Conservation (phyloP, 2,329 filamentous ascomycete species). For the Camptophora hylomeconis region DNA sequence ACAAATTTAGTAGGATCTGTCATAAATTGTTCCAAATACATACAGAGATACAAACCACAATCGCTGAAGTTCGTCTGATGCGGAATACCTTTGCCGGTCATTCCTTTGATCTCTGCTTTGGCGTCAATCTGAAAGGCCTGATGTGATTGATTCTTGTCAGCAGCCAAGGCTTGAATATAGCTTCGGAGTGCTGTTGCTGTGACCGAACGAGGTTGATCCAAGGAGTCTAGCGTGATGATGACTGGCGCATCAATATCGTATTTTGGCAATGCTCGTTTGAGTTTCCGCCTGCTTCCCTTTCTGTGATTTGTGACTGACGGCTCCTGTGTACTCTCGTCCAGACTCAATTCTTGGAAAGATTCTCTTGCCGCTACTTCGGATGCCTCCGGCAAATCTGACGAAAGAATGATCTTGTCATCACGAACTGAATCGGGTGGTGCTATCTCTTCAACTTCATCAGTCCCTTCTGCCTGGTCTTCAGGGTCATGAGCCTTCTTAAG, state of each 20-base stretch:
- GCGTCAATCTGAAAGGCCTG: slow-evolving; percentile 22
- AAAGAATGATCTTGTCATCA: slow-evolving; percentile 2
- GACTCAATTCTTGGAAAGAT: not conserved
- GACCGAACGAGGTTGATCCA: slow-evolving; percentile 50
- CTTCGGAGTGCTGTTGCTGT: slow-evolving; percentile 54
- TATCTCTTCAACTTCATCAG: not conserved
- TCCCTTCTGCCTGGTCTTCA: slow-evolving; percentile 2
- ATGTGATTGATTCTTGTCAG: slow-evolving; percentile 44
- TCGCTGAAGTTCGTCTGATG: slow-evolving; percentile 74
- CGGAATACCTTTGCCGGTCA: slow-evolving; percentile 65
- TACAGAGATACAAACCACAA: slow-evolving; percentile 76
- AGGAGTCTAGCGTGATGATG: slow-evolving; percentile 80
- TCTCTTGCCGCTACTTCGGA: slow-evolving; percentile 6
- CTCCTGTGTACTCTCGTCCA: not conserved
- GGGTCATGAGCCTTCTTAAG: slow-evolving; percentile 30
- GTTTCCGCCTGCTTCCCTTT: slow-evolving; percentile 22
- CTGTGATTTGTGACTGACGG: slow-evolving; percentile 14
- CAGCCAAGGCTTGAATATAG: slow-evolving; percentile 64
- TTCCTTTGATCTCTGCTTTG: slow-evolving; percentile 40
- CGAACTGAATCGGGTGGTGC: slow-evolving; percentile 11
- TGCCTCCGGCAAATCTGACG: not conserved
- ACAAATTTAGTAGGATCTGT: slow-evolving; percentile 60
- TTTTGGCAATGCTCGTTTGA: slow-evolving; percentile 23
- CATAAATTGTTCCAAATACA: slow-evolving; percentile 74
- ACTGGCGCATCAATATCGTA: slow-evolving; percentile 44